Percentiles rank a stretch among this genome's conserved stretches.
phyloP scores from a whole-genome alignment of 176 grass and related monocot genomes.

The Poa annua region DNA sequence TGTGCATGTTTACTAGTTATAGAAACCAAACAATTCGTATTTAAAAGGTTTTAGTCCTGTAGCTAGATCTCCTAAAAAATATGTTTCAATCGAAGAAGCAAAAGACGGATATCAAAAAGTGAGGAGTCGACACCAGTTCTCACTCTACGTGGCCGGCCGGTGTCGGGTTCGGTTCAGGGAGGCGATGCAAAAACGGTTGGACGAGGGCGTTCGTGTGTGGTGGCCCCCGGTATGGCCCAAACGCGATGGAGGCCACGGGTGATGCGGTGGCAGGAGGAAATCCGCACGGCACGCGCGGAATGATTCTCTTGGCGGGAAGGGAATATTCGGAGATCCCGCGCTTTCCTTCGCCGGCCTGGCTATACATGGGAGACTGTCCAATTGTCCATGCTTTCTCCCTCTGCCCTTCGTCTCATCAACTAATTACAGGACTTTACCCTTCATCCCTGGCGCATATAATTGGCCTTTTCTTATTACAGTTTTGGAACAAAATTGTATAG shows the following conservation, averaged over 20 bases:
- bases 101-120: too few species aligned
- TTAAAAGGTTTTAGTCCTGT: too few species aligned
- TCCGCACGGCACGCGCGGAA: conserved; percentile 43
- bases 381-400: not conserved
- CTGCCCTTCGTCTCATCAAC: not conserved
- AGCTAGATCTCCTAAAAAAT: too few species aligned
- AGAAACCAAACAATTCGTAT: too few species aligned
- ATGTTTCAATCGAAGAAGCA: too few species aligned
- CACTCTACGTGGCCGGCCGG: too few species aligned
- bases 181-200: not conserved
- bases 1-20: too few species aligned
- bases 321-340: conserved; percentile 51
- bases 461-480: not conserved
- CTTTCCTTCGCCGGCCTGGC: not conserved
- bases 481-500: not conserved
- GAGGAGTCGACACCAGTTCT: too few species aligned
- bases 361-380: not conserved
- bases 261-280: not conserved
- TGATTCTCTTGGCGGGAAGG: conserved; percentile 45
- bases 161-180: too few species aligned
- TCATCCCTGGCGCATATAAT: not conserved
- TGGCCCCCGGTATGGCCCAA: not conserved
- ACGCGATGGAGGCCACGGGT: not conserved
- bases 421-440: not conserved
- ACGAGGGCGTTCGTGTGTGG: not conserved